Percentiles rank a stretch among this genome's conserved stretches.
phyloP scores from a whole-genome alignment of 176 grass and related monocot genomes.

The Thinopyrum elongatum region DNA sequence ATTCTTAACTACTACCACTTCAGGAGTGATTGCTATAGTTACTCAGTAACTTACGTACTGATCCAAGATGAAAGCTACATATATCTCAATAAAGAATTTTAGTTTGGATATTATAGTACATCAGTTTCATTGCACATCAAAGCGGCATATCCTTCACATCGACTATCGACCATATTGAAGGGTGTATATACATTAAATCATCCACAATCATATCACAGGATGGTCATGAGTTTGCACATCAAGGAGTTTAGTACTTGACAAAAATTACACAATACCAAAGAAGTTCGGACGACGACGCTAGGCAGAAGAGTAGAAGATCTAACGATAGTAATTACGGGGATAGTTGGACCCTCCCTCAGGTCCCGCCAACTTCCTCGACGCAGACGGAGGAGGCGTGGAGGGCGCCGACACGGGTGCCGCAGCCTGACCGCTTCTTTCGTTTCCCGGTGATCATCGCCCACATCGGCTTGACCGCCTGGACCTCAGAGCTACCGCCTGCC shows the following conservation, averaged over 20 bases:
- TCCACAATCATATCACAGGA: conserved; percentile 20
- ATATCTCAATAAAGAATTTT: neutral
- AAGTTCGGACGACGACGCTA: conserved; percentile 37
- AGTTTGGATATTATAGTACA: neutral
- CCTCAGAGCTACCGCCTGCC: neutral
- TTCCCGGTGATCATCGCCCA: conserved; percentile 41
- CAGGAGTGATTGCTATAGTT: neutral
- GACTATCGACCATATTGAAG: neutral
- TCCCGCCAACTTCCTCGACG: conserved; percentile 36
- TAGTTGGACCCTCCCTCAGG: conserved; percentile 26
- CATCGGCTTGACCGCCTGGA: neutral
- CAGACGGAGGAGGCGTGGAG: neutral
- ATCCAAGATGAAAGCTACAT: neutral
- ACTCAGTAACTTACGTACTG: neutral
- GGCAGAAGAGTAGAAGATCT: conserved; percentile 3
- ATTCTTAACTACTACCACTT: neutral
- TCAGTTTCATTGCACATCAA: conserved; percentile 3
- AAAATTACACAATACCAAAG: conserved; percentile 35
- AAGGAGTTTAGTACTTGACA: conserved; percentile 5
- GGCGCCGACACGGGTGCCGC: conserved; percentile 17
- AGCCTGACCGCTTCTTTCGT: conserved; percentile 44
- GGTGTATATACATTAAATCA: conserved; percentile 39
- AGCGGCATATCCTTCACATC: neutral
- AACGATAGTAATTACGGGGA: conserved; percentile 23
- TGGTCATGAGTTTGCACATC: conserved; percentile 19